These are phyloP conservation scores for Gilbertella persicaria DNA, from an alignment of 371 early-diverging fungal species.

Conservation along the genomic window DNA sequence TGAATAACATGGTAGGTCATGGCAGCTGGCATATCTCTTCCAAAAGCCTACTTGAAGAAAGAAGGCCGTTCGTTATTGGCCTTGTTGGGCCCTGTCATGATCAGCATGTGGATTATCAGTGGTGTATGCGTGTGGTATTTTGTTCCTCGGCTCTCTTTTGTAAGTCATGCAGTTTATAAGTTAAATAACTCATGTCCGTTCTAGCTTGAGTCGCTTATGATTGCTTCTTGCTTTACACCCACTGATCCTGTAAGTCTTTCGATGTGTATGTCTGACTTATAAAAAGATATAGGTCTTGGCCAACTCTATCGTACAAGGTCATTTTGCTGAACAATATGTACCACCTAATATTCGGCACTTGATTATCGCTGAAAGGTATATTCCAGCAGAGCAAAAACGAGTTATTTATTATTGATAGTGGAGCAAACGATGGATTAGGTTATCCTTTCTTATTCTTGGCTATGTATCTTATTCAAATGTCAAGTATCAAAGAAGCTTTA, in stretches of 20 bases:
- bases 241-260: constrained; percentile 45
- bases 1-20: no score
- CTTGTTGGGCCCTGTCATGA: no score
- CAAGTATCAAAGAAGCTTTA: constrained; percentile 62
- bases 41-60: no score
- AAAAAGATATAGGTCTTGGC: constrained; percentile 63
- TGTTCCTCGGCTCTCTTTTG: no score
- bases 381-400: not conserved
- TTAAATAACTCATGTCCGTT: no score
- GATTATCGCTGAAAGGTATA: constrained; percentile 76
- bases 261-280: not conserved
- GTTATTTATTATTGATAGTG: constrained; percentile 36
- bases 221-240: constrained; percentile 52
- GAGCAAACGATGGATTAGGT: constrained; percentile 84
- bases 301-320: constrained; percentile 91
- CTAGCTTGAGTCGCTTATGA: constrained; percentile 45
- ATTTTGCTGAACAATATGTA: constrained; percentile 90
- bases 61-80: no score
- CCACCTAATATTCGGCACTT: constrained; percentile 80
- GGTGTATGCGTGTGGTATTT: no score
- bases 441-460: constrained; percentile 87
- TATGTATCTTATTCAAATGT: constrained; percentile 66
- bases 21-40: no score
- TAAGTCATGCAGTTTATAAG: no score
- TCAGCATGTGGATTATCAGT: no score